Evolutionary conservation across 2,329 filamentous ascomycete genomes (phyloP).

Genomic region (Aspergillus fischeri): DNA sequence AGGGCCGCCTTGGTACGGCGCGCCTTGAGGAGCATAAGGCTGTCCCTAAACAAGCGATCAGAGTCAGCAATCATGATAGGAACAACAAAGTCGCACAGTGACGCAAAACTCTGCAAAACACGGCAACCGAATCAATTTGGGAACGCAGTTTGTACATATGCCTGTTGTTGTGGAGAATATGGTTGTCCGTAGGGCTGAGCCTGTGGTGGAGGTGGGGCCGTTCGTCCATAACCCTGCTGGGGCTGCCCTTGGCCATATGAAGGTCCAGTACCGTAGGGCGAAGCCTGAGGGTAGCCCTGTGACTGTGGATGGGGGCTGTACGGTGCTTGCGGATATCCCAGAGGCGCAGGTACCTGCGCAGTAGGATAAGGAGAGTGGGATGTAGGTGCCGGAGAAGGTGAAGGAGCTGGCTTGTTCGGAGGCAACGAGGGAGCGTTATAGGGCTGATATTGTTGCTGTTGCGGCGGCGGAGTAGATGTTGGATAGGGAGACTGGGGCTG

Average conservation of each 20-base stretch:
- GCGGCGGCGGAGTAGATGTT: slow-evolving; percentile 24
- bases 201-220: slow-evolving; percentile 39
- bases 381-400: slow-evolving; percentile 12
- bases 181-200: slow-evolving; percentile 33
- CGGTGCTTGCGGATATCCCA: slow-evolving; percentile 40
- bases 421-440: slow-evolving; percentile 33
- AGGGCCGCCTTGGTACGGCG: slow-evolving; percentile 27
- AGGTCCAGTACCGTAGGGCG: slow-evolving; percentile 24
- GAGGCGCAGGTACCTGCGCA: slow-evolving; percentile 22
- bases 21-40: slow-evolving; percentile 28
- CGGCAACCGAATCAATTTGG: slow-evolving; percentile 10
- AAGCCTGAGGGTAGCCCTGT: slow-evolving; percentile 22
- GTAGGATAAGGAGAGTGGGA: slow-evolving; percentile 20
- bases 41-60: slow-evolving; percentile 15
- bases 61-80: slow-evolving; percentile 4
- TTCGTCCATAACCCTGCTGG: slow-evolving; percentile 38
- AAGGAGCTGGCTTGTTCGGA: slow-evolving; percentile 28
- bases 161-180: slow-evolving; percentile 32
- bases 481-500: slow-evolving; percentile 39
- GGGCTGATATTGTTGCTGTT: slow-evolving; percentile 34
- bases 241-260: slow-evolving; percentile 13
- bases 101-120: neutral
- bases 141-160: slow-evolving; percentile 30
- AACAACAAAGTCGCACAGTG: neutral
- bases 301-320: slow-evolving; percentile 28